Conservation (phyloP, 306 rosid species). For the Lithocarpus polystachyus region DNA sequence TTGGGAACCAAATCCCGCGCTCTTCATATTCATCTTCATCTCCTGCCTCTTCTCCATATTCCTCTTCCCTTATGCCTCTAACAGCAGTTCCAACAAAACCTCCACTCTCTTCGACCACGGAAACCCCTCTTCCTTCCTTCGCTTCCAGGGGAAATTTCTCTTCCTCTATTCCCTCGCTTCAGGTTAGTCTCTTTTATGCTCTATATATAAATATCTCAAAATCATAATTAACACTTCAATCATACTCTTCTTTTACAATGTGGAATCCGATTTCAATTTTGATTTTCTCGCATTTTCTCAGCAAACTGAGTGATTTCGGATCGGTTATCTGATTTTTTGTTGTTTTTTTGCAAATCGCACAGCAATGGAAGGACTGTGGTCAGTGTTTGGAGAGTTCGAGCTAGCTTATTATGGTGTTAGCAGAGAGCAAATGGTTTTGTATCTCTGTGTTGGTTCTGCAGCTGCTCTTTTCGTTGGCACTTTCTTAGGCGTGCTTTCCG, state of each 20-base stretch:
- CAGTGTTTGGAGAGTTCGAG: constrained; percentile 77
- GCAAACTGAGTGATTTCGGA: constrained; percentile 5
- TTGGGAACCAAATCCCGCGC: constrained; percentile 75
- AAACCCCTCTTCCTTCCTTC: constrained; percentile 54
- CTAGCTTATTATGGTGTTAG: constrained; percentile 57
- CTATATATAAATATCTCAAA: not conserved
- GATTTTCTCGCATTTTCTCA: constrained; percentile 14
- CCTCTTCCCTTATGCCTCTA: constrained; percentile 50
- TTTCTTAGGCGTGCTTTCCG: constrained; percentile 69
- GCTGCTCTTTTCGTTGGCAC: constrained; percentile 65
- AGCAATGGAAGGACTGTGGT: constrained; percentile 83
- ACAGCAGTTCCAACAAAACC: constrained; percentile 29
- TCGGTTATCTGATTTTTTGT: constrained; percentile 25
- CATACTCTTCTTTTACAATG: not conserved
- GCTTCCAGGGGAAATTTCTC: constrained; percentile 72
- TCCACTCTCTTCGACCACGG: constrained; percentile 73
- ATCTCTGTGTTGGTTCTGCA: constrained; percentile 66
- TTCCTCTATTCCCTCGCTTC: constrained; percentile 71
- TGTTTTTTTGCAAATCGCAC: constrained; percentile 5
- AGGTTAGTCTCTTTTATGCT: constrained; percentile 37
- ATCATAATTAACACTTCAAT: not conserved
- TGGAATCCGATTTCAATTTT: not conserved
- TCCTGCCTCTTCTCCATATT: constrained; percentile 62
- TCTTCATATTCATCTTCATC: constrained; percentile 56
- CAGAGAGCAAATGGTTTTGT: constrained; percentile 53